Percentiles rank a stretch among this genome's conserved stretches.
Evolutionary conservation across 1,284 basidiomycete genomes (phyloP).

Genomic region (Psilocybe mexicana): DNA sequence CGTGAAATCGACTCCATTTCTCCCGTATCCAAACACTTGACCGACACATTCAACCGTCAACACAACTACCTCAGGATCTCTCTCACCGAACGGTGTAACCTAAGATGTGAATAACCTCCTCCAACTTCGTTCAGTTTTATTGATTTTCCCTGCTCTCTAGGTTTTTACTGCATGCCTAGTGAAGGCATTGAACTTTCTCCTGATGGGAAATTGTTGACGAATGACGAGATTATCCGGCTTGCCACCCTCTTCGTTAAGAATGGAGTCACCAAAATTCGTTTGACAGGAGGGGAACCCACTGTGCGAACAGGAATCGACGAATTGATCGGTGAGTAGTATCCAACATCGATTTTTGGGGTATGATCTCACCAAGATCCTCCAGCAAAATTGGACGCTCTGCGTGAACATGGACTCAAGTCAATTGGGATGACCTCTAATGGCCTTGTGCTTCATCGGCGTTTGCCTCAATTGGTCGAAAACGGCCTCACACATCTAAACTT

Average conservation of each 20-base stretch:
- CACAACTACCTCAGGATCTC: constrained; percentile 88
- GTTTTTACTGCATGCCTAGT: constrained; percentile 90
- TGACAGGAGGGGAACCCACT: constrained; percentile 90
- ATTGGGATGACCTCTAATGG: constrained; percentile 91
- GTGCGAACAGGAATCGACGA: constrained; percentile 77
- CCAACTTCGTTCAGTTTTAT: not conserved
- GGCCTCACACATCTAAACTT: constrained; percentile 85
- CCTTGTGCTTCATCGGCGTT: constrained; percentile 69
- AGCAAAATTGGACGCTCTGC: constrained; percentile 61
- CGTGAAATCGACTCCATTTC: constrained; percentile 48
- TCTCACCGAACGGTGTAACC: constrained; percentile 84
- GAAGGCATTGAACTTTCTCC: constrained; percentile 81
- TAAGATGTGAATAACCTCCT: constrained; percentile 62
- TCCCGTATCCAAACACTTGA: constrained; percentile 52
- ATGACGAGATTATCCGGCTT: constrained; percentile 76
- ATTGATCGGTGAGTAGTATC: constrained; percentile 58
- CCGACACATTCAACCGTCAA: constrained; percentile 68
- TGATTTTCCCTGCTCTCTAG: constrained; percentile 36
- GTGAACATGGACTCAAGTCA: constrained; percentile 62
- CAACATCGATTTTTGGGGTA: not conserved
- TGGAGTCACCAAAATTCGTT: constrained; percentile 83
- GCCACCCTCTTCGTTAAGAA: constrained; percentile 78
- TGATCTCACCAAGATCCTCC: not conserved
- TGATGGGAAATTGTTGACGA: constrained; percentile 65
- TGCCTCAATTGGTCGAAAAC: constrained; percentile 65